Percentiles rank a stretch among this genome's conserved stretches.
Conservation (phyloP, 1,284 basidiomycete genomes). For the Sanghuangporus weigelae region DNA sequence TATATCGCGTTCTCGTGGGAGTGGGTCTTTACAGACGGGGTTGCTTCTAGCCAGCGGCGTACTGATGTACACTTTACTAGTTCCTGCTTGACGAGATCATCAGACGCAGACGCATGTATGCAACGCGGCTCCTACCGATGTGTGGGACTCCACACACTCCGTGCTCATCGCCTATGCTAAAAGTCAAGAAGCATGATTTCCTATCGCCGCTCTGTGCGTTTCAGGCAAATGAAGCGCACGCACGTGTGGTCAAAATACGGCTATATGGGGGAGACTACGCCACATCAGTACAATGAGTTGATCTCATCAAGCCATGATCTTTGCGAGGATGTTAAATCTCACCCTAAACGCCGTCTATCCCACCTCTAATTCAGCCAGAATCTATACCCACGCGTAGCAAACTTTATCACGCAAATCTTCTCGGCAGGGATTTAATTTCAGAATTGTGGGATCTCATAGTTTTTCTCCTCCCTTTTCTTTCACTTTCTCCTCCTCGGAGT, state of each 20-base stretch:
- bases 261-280: not conserved
- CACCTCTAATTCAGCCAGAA: not conserved
- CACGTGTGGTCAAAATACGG: not conserved
- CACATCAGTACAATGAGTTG: not conserved
- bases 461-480: not conserved
- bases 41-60: not conserved
- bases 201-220: constrained; percentile 1
- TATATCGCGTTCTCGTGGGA: not conserved
- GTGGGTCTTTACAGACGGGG: not conserved
- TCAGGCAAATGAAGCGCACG: not conserved
- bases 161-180: not conserved
- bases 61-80: not conserved
- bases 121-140: not conserved
- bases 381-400: not conserved
- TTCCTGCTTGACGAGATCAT: not conserved
- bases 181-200: not conserved
- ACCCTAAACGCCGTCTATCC: constrained; percentile 1
- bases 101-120: not conserved
- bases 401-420: constrained; percentile 3
- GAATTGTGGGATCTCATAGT: not conserved
- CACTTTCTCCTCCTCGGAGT: not conserved
- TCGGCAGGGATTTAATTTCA: not conserved
- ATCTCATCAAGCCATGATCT: not conserved
- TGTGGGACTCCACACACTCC: not conserved
- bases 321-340: not conserved